A percentile compares a stretch with the other conserved stretches of the same genome.
Conservation (phyloP, 1,139 yeast species). For the Geotrichum fermentans region DNA sequence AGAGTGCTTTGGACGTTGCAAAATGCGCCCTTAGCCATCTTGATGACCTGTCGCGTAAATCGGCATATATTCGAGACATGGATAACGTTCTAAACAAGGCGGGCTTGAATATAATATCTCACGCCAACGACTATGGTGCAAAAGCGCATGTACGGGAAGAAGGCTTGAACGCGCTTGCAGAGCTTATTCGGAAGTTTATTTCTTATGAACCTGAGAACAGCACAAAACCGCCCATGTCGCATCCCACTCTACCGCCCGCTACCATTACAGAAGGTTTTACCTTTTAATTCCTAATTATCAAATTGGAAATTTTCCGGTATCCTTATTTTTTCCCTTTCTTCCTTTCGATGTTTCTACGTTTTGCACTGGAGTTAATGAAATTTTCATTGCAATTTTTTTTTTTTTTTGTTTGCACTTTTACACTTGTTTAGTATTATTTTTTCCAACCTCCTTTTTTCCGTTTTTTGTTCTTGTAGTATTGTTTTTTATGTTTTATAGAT, state of each 20-base stretch:
- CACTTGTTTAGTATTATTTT: background rate
- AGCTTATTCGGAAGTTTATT: background rate
- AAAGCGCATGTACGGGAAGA: background rate
- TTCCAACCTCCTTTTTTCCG: background rate
- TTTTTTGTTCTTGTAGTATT: background rate
- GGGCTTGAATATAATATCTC: conserved; percentile 8
- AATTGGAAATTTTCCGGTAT: too few species aligned
- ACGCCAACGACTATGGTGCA: conserved; percentile 3
- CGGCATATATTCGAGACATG: conserved; percentile 7
- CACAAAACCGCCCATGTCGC: too few species aligned
- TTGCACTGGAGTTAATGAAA: background rate
- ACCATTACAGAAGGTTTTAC: conserved; percentile 7
- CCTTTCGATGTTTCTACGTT: too few species aligned
- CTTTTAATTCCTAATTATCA: background rate
- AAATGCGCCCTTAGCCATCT: conserved; percentile 14
- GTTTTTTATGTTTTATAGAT: background rate
- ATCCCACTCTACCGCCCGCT: too few species aligned
- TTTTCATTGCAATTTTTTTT: background rate
- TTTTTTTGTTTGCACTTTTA: conserved; percentile 3
- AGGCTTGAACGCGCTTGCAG: background rate
- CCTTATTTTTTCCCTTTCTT: background rate
- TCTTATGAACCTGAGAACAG: background rate
- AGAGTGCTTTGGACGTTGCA: conserved; percentile 18
- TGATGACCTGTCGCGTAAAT: conserved; percentile 4
- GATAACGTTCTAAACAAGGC: conserved; percentile 10